Base-by-base conservation (phyloP, 768 basidiomycete species). In the Boletus bicolor region DNA sequence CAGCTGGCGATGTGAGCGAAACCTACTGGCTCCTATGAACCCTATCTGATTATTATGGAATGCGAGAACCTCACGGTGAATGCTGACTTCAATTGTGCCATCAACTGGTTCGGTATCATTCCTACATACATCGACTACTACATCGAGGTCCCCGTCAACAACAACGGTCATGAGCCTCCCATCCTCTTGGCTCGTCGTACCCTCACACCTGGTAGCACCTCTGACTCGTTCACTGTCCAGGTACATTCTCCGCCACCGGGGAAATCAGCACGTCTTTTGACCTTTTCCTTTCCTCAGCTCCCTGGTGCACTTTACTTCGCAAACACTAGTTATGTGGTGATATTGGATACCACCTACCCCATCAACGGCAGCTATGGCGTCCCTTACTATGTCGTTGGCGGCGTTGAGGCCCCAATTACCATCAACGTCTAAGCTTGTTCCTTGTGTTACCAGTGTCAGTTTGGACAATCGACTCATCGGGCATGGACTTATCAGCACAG, bases 41-140 rank as follows among this genome's bases (percentile, higher is more conserved):
- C 5, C 19, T 10, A 17, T 45, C 51, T 64, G 15, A 70, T 42
- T 7, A 19, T 44, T 5, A 9, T 7, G 24, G 28, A 32, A 49
- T 8, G 7, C 11, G 19, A 72, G 70, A 48, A 26, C 9, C 46
- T 72, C 54, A 57, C 58, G 4, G 50, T 70, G 21, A 55, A 38
- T 1, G 52, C 66, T 3, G 51, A 71, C 58, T 71, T 71, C 5
- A 58, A n/a, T 11, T 71, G 69, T 10, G 65, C 71, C 38, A 56
- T 64, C 54, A 57, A 59, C 35, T 45, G 4, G 51, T 61, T 61
- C 12, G 58, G 55, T 12, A 21, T 46, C n/a, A n/a, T 34, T 14
- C 69, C 69, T 4, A 41, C 62, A 53, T 71, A 49, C 51, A 70
- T 61, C 54, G 69, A 71, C 51, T 71, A 72, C 53, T 73, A 71